Evolutionary conservation across 768 basidiomycete species (phyloP), one percentile per base, ranked within the genome.

Genomic region (Lactarius sanguifluus): DNA sequence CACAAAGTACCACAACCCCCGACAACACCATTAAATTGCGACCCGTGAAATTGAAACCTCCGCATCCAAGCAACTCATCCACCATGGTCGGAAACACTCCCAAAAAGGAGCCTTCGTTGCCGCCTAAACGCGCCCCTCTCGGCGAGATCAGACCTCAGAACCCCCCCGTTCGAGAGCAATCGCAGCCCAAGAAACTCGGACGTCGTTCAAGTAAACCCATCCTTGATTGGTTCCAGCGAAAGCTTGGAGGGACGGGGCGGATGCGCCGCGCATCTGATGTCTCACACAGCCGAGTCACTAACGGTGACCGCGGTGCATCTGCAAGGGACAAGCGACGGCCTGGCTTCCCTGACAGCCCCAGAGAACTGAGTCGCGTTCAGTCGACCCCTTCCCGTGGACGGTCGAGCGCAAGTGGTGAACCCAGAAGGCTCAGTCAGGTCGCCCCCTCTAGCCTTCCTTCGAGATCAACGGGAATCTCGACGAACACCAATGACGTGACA

Each of bases 221-320:
- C 71, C 87, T 94, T 72, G 90, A 91, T 71, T 94, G 92, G 92
- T 87, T 94, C 67, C 92, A 94, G 73, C 86, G 91, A 69, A 94
- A 94, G 76, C 81, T 94, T 16, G 88, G 86, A 41, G 90, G 90
- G 30, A 83, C 87, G 25, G 85, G 81, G 43, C 85, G 83, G 67
- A 72, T 79, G 25, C 86, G 88, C 75, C 81, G 87, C 63, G 77
- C 75, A 18, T 76, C 78, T 12, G 79, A 81, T 57, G 74, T 72
- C 16, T 66, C 68, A 41, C 64, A 64, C 32, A 59, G 41, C 1
- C 60, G 64, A 43, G 57, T 69, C 60, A 65, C 64, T 18, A 62
- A 68, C 40, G 52, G 70, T 13, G 60, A 61, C 57, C 62, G 54
- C 47, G 61, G 72, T 30, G 15, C 58, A 36, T 30, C 57, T 20